Evolutionary conservation across 768 basidiomycete genomes (phyloP).

Genomic region (Pholiota microspora): DNA sequence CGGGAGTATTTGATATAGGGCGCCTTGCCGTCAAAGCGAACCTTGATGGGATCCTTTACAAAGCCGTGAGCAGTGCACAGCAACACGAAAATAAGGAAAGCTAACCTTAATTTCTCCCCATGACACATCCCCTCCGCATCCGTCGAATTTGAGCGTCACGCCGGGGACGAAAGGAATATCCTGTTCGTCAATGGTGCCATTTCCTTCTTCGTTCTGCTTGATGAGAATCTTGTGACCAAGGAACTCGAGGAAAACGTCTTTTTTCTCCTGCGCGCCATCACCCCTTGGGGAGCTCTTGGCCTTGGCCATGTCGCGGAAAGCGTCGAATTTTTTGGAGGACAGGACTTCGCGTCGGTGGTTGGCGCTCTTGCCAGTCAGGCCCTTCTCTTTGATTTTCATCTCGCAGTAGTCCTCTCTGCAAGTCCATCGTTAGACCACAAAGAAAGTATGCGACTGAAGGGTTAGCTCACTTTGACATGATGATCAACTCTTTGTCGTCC

Average conservation of each 20-base stretch:
- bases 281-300: slow-evolving; percentile 34
- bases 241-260: slow-evolving; percentile 72
- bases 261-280: slow-evolving; percentile 29
- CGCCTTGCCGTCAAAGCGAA: slow-evolving; percentile 45
- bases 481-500: slow-evolving; percentile 70
- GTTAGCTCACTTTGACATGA: slow-evolving; percentile 87
- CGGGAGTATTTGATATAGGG: slow-evolving; percentile 51
- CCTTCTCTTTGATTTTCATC: slow-evolving; percentile 97
- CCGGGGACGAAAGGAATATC: slow-evolving; percentile 54
- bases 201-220: slow-evolving; percentile 56
- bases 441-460: background rate
- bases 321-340: slow-evolving; percentile 59
- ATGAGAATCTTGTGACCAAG: slow-evolving; percentile 70
- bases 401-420: slow-evolving; percentile 81
- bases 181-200: slow-evolving; percentile 61
- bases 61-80: background rate
- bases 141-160: slow-evolving; percentile 57
- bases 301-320: slow-evolving; percentile 65
- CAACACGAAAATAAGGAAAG: background rate
- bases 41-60: slow-evolving; percentile 44
- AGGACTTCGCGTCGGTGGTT: slow-evolving; percentile 55
- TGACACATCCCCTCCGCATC: slow-evolving; percentile 47
- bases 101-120: slow-evolving; percentile 52
- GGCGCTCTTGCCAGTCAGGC: slow-evolving; percentile 73
- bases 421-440: background rate